Evolutionary conservation across 768 basidiomycete species (phyloP), one percentile per base, ranked within the genome.

Genomic region (Suillus plorans): DNA sequence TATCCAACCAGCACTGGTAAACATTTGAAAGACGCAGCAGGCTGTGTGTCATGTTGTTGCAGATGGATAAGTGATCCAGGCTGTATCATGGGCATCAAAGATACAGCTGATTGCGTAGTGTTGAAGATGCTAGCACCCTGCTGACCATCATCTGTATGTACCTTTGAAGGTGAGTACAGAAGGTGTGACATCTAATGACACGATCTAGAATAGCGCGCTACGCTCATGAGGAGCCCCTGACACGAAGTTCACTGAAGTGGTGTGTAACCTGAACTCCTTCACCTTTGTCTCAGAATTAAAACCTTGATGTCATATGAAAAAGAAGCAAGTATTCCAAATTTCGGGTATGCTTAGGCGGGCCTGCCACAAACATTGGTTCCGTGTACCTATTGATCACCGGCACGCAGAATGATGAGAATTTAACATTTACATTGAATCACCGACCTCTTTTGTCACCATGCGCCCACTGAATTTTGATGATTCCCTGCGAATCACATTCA

Each of bases 211-310:
- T 96, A 0, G 97, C 94, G 97, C 94, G 37, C 97, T 97, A n/a
- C 98, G 86, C 74, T 98, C 97, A 70, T 97, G 95, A 2, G 97
- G 95, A n/a, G 97, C 96, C 97, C 97, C 99, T 0, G 94, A 94
- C 28, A 99, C 90, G 1, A 95, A 96, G 80, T 99, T 99, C 59
- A 42, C 97, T 66, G 94, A 96, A 4, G 88, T 91, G 74, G 89
- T 91, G 74, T 99, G 97, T 59, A 97, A 79, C 3, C 89, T 90
- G 73, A 98, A 96, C 78, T 99, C 97, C 75, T 97, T 96, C 70
- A 98, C 92, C 77, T 92, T 94, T 50, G 90, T 85, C 96, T 97
- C 97, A 97, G 99, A 69, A 99, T 95, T 45, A 45, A 45, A 45
- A 45, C 44, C 18, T n/a, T 45, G 18, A 45, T 45, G 44, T 18